phyloP scores from a whole-genome alignment of 2,329 filamentous ascomycete genomes.

The Alternaria sp. region DNA sequence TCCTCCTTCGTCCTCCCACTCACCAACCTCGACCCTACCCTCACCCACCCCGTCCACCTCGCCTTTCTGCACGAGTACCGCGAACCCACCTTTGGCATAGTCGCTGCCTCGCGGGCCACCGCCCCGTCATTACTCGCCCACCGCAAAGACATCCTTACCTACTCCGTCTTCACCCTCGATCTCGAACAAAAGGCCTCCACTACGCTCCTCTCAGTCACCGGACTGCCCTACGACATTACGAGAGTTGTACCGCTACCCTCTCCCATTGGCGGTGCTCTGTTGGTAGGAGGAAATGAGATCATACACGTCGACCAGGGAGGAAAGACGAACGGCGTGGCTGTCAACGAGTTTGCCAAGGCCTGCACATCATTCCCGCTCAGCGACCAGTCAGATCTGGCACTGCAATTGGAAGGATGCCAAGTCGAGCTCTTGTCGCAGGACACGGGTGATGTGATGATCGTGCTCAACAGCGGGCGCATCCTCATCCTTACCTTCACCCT shows the following conservation, averaged over 20 bases:
- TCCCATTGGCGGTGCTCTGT: constrained; percentile 85
- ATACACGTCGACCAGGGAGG: constrained; percentile 96
- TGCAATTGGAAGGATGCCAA: constrained; percentile 81
- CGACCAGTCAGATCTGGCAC: constrained; percentile 81
- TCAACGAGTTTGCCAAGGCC: constrained; percentile 87
- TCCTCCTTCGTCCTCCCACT: constrained; percentile 93
- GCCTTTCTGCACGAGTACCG: constrained; percentile 96
- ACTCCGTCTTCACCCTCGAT: constrained; percentile 94
- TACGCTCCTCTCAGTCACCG: constrained; percentile 83
- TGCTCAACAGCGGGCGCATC: constrained; percentile 76
- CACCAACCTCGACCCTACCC: constrained; percentile 82
- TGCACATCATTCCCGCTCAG: constrained; percentile 82
- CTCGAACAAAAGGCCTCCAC: constrained; percentile 93
- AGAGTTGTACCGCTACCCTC: constrained; percentile 81
- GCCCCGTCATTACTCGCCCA: constrained; percentile 76
- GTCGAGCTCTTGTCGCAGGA: constrained; percentile 79
- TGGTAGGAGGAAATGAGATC: constrained; percentile 87
- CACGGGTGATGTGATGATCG: constrained; percentile 82
- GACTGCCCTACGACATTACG: constrained; percentile 86
- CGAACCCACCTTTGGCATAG: constrained; percentile 94
- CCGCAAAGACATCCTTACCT: constrained; percentile 83
- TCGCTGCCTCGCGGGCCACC: constrained; percentile 76
- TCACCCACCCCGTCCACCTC: constrained; percentile 89
- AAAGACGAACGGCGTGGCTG: constrained; percentile 88
- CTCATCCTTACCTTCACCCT: constrained; percentile 81